Evolutionary conservation across 2,329 filamentous ascomycete genomes (phyloP).

Genomic region (Penicillium janthinellum): DNA sequence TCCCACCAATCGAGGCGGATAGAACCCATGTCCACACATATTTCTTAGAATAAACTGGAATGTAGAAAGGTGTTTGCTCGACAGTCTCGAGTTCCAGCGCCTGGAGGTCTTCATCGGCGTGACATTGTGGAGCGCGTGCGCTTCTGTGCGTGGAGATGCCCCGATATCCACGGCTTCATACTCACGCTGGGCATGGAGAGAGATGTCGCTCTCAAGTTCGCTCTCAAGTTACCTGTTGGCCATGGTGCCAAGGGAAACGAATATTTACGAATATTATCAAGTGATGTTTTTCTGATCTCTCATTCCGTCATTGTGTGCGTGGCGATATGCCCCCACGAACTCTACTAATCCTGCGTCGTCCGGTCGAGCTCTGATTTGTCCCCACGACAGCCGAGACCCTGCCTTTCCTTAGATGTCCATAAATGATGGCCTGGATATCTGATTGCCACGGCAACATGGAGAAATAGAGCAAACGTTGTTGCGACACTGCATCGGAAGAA

Average conservation of each 20-base stretch:
- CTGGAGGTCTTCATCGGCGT: background rate
- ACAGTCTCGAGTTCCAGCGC: background rate
- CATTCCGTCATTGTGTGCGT: background rate
- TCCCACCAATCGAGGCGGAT: conserved; percentile 12
- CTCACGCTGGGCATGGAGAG: background rate
- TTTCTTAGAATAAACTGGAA: conserved; percentile 6
- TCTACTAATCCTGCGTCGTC: background rate
- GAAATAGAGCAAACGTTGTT: too few species aligned
- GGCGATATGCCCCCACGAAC: background rate
- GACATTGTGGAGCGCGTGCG: background rate
- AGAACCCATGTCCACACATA: conserved; percentile 13
- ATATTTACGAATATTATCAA: background rate
- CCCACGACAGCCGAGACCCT: background rate
- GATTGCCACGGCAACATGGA: too few species aligned
- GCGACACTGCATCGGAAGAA: background rate
- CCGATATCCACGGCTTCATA: background rate
- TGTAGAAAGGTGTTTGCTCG: background rate
- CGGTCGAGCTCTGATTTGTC: background rate
- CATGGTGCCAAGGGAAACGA: background rate
- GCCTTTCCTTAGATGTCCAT: background rate
- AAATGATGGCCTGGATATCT: too few species aligned
- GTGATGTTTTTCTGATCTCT: background rate
- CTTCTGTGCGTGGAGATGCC: background rate
- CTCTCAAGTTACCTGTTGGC: background rate
- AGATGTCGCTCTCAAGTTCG: background rate